phyloP scores from a whole-genome alignment of 306 rosid species.

The Vachellia pachyceras region DNA sequence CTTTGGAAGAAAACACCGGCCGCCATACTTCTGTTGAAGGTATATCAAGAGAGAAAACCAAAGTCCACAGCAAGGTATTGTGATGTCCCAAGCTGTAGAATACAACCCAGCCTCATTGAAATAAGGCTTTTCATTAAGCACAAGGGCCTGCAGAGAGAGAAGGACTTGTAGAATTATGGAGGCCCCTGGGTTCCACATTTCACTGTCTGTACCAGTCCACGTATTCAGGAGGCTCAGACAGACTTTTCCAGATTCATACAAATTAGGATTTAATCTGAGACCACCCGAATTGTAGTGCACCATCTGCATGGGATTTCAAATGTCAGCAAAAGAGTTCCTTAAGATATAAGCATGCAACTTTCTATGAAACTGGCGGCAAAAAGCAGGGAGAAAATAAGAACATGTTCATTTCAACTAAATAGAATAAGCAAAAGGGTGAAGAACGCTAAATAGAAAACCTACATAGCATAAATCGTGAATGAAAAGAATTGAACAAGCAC shows the following conservation, averaged over 20 bases:
- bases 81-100: constrained; percentile 87
- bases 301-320: constrained; percentile 58
- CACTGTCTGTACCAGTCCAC: constrained; percentile 76
- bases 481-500: constrained; percentile 22
- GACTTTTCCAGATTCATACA: constrained; percentile 95
- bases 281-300: constrained; percentile 93
- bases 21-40: constrained; percentile 86
- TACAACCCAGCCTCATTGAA: constrained; percentile 97
- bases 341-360: constrained; percentile 22
- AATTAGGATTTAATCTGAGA: constrained; percentile 83
- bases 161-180: constrained; percentile 94
- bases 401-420: not conserved
- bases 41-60: constrained; percentile 62
- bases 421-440: constrained; percentile 1
- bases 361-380: not conserved
- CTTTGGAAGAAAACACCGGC: constrained; percentile 75
- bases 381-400: constrained; percentile 9
- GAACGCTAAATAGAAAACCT: constrained; percentile 25
- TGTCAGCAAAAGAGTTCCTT: constrained; percentile 36
- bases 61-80: constrained; percentile 65
- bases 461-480: constrained; percentile 44
- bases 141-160: constrained; percentile 95
- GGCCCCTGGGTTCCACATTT: constrained; percentile 85
- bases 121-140: constrained; percentile 95
- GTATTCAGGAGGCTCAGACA: constrained; percentile 94